Conservation (phyloP, 768 basidiomycete species). For the Cystofilobasidium macerans region DNA sequence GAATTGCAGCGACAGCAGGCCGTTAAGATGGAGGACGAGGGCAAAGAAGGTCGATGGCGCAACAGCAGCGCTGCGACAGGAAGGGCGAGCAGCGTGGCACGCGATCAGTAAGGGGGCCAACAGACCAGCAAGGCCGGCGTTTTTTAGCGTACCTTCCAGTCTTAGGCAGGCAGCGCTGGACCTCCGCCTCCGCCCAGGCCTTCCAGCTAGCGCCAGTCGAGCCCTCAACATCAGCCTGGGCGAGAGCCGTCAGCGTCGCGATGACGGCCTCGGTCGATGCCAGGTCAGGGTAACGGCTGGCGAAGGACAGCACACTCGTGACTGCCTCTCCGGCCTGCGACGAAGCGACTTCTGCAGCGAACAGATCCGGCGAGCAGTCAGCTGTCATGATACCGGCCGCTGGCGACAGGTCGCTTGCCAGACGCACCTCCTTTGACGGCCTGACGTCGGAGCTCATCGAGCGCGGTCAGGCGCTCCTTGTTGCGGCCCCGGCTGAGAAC, state of each 20-base stretch:
- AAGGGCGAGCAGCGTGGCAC: too few relatives aligned
- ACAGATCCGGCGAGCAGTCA: neutral
- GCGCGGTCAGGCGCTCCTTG: conserved; percentile 15
- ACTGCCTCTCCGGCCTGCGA: conserved; percentile 29
- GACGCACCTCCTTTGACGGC: conserved; percentile 18
- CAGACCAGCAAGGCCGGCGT: too few relatives aligned
- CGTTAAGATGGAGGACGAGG: conserved; percentile 48
- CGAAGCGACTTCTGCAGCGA: conserved; percentile 30
- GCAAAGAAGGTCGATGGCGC: neutral
- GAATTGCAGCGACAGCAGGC: conserved; percentile 42
- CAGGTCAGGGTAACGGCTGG: conserved; percentile 28
- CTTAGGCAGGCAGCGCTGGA: conserved; percentile 48
- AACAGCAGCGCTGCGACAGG: neutral
- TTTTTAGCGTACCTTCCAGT: conserved; percentile 48
- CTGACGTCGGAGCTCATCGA: neutral
- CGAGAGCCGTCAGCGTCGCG: conserved; percentile 29
- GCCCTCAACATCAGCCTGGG: conserved; percentile 30
- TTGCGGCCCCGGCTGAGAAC: conserved; percentile 8
- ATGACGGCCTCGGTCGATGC: conserved; percentile 32
- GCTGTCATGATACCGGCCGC: too few relatives aligned
- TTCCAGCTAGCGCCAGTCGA: conserved; percentile 42
- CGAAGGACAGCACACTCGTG: conserved; percentile 25
- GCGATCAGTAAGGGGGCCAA: too few relatives aligned
- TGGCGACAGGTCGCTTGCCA: neutral
- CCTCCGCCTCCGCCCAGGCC: conserved; percentile 65